phyloP scores from a whole-genome alignment of 169 alveolate species.

The Theileria orientalis region DNA sequence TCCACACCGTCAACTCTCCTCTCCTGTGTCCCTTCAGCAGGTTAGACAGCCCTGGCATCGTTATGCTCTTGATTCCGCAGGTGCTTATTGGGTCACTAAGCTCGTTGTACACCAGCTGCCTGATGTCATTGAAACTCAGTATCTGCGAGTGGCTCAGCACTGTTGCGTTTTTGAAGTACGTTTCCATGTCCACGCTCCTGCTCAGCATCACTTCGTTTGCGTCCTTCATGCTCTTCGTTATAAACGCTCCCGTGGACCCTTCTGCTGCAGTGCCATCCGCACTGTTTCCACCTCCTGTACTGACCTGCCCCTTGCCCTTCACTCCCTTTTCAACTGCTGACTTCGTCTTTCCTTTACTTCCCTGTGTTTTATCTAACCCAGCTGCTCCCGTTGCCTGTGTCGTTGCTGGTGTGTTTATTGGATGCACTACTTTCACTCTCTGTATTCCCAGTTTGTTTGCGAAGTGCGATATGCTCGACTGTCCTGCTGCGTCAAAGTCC shows the following conservation, averaged over 20 bases:
- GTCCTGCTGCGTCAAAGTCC: conserved; percentile 93
- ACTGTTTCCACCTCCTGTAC: not conserved
- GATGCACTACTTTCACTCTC: conserved; percentile 81
- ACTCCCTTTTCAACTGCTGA: conserved; percentile 48
- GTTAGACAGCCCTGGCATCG: conserved; percentile 77
- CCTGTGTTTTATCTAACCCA: too few species aligned
- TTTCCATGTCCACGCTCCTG: conserved; percentile 60
- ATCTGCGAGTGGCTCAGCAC: conserved; percentile 86
- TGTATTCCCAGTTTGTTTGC: conserved; percentile 89
- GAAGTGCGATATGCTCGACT: conserved; percentile 86
- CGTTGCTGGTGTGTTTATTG: not conserved
- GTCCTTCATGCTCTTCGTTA: conserved; percentile 73
- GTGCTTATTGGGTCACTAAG: conserved; percentile 74
- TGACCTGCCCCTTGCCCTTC: conserved; percentile 9
- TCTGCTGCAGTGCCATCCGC: conserved; percentile 1
- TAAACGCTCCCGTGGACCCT: not conserved
- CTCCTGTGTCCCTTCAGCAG: conserved; percentile 86
- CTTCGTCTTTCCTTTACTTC: conserved; percentile 12
- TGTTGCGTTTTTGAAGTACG: conserved; percentile 71
- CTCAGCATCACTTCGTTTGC: conserved; percentile 90
- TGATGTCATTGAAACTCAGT: conserved; percentile 82
- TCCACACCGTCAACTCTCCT: conserved; percentile 92
- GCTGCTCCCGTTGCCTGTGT: not conserved
- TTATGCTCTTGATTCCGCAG: conserved; percentile 71
- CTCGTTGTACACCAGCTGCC: conserved; percentile 77